These are phyloP conservation scores for Cryptococcus hybrid DNA, from an alignment of 1,284 basidiomycete genomes.

Conservation along the genomic window DNA sequence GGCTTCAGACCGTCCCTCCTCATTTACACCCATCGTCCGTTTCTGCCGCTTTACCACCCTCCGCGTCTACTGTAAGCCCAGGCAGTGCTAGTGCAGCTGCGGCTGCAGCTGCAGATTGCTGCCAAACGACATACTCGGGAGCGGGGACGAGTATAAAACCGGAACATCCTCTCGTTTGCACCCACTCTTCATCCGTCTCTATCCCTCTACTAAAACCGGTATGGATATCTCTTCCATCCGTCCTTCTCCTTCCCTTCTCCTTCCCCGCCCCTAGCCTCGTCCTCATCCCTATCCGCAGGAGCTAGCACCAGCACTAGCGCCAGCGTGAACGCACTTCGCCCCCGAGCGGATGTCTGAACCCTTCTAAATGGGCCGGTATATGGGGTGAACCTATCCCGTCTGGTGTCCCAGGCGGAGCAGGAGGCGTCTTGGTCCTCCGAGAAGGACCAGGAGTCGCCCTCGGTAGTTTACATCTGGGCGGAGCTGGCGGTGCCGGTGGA, in stretches of 20 bases:
- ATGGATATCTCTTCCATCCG: conserved; percentile 16
- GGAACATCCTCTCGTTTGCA: neutral
- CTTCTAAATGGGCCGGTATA: conserved; percentile 50
- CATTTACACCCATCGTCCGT: neutral
- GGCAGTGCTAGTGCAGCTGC: neutral
- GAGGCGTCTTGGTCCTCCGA: conserved; percentile 22
- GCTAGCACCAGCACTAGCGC: neutral
- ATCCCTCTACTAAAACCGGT: conserved; percentile 2
- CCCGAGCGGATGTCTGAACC: conserved; percentile 46
- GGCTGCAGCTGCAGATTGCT: conserved; percentile 25
- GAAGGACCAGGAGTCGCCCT: conserved; percentile 5
- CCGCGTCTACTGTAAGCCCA: neutral
- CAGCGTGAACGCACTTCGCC: conserved; percentile 12
- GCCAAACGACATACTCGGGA: conserved; percentile 30
- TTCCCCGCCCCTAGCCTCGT: conserved; percentile 3
- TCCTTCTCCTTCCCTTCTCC: conserved; percentile 18
- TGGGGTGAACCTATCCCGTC: conserved; percentile 47
- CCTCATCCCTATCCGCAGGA: conserved; percentile 8
- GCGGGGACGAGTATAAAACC: conserved; percentile 3
- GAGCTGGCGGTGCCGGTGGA: neutral
- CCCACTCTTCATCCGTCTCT: neutral
- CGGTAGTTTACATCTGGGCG: neutral
- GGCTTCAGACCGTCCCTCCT: conserved; percentile 49
- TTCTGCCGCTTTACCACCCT: neutral
- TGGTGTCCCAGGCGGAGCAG: conserved; percentile 2